These are phyloP conservation scores for Candida tunisiensis DNA, from an alignment of 1,139 yeast species.

Conservation along the genomic window DNA sequence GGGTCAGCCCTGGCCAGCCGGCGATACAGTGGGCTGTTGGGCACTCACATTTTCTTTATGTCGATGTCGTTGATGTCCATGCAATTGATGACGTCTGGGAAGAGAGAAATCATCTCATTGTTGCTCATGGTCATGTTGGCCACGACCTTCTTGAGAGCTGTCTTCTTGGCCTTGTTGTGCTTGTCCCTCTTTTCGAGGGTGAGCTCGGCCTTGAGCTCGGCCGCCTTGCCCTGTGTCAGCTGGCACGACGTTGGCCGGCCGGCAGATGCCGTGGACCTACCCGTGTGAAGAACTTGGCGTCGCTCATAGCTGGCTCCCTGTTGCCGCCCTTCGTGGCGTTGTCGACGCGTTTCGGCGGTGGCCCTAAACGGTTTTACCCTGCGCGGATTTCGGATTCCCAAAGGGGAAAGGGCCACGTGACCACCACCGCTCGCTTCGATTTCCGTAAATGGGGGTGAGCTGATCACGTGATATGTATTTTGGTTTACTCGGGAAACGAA, in stretches of 20 bases:
- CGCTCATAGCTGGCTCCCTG: no score
- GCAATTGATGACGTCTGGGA: conserved; percentile 49
- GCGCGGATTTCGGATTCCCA: no score
- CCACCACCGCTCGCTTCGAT: no score
- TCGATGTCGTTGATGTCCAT: conserved; percentile 54
- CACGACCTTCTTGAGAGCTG: conserved; percentile 55
- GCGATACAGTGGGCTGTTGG: conserved; percentile 15
- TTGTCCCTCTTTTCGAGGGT: conserved; percentile 37
- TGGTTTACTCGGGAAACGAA: no score
- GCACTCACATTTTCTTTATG: conserved; percentile 51
- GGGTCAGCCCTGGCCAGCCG: no score
- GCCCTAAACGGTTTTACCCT: no score
- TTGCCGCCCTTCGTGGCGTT: no score
- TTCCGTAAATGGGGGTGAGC: no score
- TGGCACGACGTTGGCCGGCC: not conserved
- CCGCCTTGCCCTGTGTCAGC: conserved; percentile 21
- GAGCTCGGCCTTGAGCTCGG: conserved; percentile 40
- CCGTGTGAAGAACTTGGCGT: conserved; percentile 14
- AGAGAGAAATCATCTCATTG: conserved; percentile 49
- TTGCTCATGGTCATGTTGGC: conserved; percentile 80
- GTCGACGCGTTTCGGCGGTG: no score
- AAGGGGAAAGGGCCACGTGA: no score
- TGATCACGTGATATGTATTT: no score
- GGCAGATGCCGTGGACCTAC: conserved; percentile 6
- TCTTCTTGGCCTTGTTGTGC: conserved; percentile 29